Base-by-base conservation (phyloP, 2,329 filamentous ascomycete species). In the Colletotrichum siamense region DNA sequence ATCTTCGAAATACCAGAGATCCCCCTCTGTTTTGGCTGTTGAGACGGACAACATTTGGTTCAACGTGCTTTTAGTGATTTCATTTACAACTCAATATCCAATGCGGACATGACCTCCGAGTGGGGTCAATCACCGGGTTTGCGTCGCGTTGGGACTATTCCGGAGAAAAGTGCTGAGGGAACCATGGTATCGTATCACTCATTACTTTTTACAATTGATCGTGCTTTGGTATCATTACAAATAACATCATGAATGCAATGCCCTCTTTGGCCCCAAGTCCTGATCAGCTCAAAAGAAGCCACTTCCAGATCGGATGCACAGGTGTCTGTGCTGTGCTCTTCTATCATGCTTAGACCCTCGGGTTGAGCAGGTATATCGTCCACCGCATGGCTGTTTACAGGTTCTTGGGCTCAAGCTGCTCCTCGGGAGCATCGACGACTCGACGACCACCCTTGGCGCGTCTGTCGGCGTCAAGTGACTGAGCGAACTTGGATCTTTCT, bases 401-500 rank as follows among this genome's bases (percentile, higher is more conserved):
- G 12, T 69, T 69, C 26, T 69, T 52, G 4, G 70, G 69, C 49
- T 76, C 73, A 3, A 73, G 28, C 34, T 76, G 73, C 28, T 73
- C 70, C 34, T 39, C 13, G 8, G 70, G 34, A 15, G 8, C 70
- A 13, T 68, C 57, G 8, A 73, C 57, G n/a, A 69, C 59, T 6
- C 70, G 73, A 16, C 70, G 70, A 8, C 74, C 74, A 7, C 74
- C 70, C 10, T 73, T 74, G 3, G 70, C 65, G 0, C 70, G 70
- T 22, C 74, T 65, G 55, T 69, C 74, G 8, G 57, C 70, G 1
- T 69, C 59, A 6, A 76, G 70, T 28, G 77, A 73, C 55, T 78
- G 73, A 0, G 77, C 77, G 15, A 78, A 78, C 59, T 78, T 78
- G 61, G 73, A 78, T 26, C 61, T 68, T n/a, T 77, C 73, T 49